phyloP scores from a whole-genome alignment of 352 stramenopile genomes.

The Elongisporangium senticosum region DNA sequence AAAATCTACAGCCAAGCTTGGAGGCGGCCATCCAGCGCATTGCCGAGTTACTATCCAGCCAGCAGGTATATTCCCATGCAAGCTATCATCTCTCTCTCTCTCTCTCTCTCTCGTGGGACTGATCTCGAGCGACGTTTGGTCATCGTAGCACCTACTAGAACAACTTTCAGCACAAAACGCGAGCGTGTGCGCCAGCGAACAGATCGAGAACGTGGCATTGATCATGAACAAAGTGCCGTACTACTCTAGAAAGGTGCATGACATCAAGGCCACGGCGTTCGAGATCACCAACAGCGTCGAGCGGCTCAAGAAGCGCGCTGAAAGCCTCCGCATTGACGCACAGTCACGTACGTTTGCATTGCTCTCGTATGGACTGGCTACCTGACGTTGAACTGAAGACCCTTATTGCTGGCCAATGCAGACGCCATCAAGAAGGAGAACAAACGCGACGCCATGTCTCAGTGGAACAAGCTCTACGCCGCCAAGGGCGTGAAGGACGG shows the following conservation, averaged over 20 bases:
- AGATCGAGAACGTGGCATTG: constrained; percentile 53
- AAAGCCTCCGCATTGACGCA: constrained; percentile 64
- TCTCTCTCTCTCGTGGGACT: not conserved
- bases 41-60: constrained; percentile 51
- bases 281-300: constrained; percentile 57
- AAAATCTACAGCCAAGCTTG: constrained; percentile 49
- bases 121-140: not conserved
- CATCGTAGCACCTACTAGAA: constrained; percentile 40
- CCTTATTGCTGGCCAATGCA: constrained; percentile 12
- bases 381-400: constrained; percentile 2
- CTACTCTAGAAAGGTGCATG: constrained; percentile 60
- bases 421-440: constrained; percentile 82
- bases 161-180: constrained; percentile 44
- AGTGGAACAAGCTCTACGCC: constrained; percentile 79
- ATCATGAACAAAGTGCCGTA: constrained; percentile 69
- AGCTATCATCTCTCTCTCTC: not conserved
- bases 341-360: constrained; percentile 54
- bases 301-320: constrained; percentile 65
- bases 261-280: constrained; percentile 50
- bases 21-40: constrained; percentile 68
- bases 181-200: constrained; percentile 40
- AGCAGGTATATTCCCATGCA: constrained; percentile 11
- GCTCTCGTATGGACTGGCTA: not conserved
- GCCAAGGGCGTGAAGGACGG: constrained; percentile 31
- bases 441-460: constrained; percentile 57